Evolutionary conservation across 192 early-diverging fungal genomes (phyloP), one percentile per base, ranked within the genome.

Genomic region (Gigaspora rosea): DNA sequence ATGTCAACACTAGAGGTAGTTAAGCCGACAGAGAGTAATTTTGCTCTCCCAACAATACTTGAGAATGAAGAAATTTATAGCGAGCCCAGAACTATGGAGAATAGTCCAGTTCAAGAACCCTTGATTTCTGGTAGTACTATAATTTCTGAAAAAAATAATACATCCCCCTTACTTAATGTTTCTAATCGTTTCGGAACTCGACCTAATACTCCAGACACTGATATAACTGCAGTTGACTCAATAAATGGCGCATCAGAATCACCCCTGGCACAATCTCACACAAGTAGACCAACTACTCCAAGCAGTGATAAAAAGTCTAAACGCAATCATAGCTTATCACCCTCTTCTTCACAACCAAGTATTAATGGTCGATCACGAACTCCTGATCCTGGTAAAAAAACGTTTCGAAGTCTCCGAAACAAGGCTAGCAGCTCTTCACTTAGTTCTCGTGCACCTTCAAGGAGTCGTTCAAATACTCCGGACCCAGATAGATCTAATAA

Each of bases 381-480:
- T 10, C 64, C 64, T 16, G 64, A 66, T 10, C 15, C 18, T 0
- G 46, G 46, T 66, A 66, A 15, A 56, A 56, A n/a, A 47, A 18
- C 46, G 46, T 66, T 35, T 66, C 64, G 64, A 46, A 66, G 36
- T n/a, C 18, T n/a, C 9, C 35, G 46, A 41, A 66, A 41, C 10
- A 41, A 66, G 18, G 5, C 64, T 8, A 0, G 35, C 46, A 41
- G 16, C 10, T 46, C 64, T 0, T 18, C 36, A n/a, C 5, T 16
- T 20, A 35, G 64, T 18, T 66, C 64, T 48, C 64, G 64, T 47
- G 9, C 64, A 47, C 13, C 64, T 66, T 66, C 64, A 9, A 16
- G 64, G 46, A 66, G 64, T 66, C 33, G 64, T 18, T 66, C 64
- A 66, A 66, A 66, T 66, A 66, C 64, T 46, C 64, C 64, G 9